Evolutionary conservation across 768 basidiomycete species (phyloP), one percentile per base, ranked within the genome.

Genomic region (Amanita pseudoporphyria): DNA sequence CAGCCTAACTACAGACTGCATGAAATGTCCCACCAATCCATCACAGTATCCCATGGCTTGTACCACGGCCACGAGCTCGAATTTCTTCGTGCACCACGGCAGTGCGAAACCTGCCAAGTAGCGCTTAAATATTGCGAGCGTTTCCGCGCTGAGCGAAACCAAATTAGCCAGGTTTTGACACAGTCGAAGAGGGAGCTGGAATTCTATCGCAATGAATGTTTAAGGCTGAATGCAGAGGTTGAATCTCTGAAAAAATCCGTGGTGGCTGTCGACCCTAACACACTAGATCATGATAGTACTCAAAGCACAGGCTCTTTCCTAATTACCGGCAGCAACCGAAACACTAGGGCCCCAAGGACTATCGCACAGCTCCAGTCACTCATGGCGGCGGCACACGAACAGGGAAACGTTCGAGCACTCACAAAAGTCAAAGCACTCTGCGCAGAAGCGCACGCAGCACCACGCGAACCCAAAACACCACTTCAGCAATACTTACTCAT

Each of bases 401-500:
- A 69, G 1, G 67, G 69, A 0, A 72, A 71, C 44, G 64, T 69
- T 5, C 67, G 62, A 36, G 65, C 66, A 28, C 61, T 74, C 45
- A 58, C 62, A 31, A 70, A 63, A 53, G 66, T 74, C 54, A 74
- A 74, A 58, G 64, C 65, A 44, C 54, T 74, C 35, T 74, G 72
- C 55, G 65, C 70, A 0, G 70, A 71, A 31, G 72, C 72, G 9
- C 72, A 74, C 45, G 57, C 56, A 44, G 72, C 72, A 0, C 67
- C 68, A 10, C 64, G 68, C 53, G 72, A 72, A 14, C 61, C 62
- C 36, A 74, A 74, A 56, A 72, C 69, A 1, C 67, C 71, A 9
- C 56, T 70, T n/a, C 72, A 74, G 45, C 63, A 65, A 45, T 70
- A 63, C 44, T 56, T 74, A 9, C 55, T 74, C 10, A 60, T 63